Percentiles rank a stretch among this genome's conserved stretches.
Conservation (phyloP, 116 monocot genomes). For the Iris pallida region DNA sequence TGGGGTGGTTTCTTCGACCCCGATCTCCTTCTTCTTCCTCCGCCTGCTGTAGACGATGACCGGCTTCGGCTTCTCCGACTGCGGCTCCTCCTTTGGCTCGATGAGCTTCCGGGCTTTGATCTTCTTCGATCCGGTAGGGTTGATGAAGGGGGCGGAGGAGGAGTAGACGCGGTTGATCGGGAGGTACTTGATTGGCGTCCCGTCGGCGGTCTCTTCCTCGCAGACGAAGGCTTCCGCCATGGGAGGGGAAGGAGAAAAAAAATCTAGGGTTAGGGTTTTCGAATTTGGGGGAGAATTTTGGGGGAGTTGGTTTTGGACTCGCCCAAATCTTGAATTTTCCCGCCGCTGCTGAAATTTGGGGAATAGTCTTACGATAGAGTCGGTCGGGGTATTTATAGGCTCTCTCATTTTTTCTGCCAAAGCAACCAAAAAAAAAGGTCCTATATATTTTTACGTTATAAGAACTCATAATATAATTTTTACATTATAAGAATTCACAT, state of each 20-base stretch:
- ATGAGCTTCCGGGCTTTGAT: conserved; percentile 43
- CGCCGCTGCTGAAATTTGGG: not conserved
- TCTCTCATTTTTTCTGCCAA: too few relatives aligned
- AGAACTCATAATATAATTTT: too few relatives aligned
- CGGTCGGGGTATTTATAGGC: not conserved
- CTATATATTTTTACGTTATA: too few relatives aligned
- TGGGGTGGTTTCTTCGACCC: too few relatives aligned
- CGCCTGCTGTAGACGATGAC: too few relatives aligned
- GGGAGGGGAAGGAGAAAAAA: conserved; percentile 3
- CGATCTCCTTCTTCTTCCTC: too few relatives aligned
- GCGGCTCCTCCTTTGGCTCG: not conserved
- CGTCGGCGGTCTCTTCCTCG: conserved; percentile 41
- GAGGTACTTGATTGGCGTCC: conserved; percentile 40
- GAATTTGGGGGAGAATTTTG: too few relatives aligned
- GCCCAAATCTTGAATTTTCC: too few relatives aligned
- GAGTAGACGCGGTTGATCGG: conserved; percentile 64
- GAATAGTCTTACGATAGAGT: not conserved
- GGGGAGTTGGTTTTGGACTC: not conserved
- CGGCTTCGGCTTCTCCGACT: too few relatives aligned
- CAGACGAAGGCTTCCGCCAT: conserved; percentile 7
- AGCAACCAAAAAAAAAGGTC: too few relatives aligned
- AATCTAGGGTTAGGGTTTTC: conserved; percentile 9
- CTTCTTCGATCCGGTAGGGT: conserved; percentile 62
- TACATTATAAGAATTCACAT: too few relatives aligned
- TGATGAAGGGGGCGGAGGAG: conserved; percentile 54